Conservation (phyloP, 2,329 filamentous ascomycete species). For the Fusarium sp. region DNA sequence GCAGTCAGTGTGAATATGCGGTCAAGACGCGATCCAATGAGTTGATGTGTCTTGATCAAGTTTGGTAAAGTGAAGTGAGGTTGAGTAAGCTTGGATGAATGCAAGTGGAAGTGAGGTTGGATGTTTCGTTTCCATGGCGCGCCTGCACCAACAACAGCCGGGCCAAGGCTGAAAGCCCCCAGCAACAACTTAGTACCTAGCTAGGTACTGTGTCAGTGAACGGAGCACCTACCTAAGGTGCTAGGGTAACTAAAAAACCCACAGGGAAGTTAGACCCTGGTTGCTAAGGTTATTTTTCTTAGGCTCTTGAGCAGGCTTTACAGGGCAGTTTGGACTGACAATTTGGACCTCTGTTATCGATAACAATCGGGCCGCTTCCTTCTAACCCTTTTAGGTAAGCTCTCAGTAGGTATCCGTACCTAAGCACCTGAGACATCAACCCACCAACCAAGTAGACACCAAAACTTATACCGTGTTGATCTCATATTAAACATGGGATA, state of each 20-base stretch:
- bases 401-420: too few relatives aligned
- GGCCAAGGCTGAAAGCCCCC: conserved; percentile 26
- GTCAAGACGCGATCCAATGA: conserved; percentile 29
- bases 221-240: too few relatives aligned
- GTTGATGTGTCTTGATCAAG: conserved; percentile 4
- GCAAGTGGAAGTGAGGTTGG: background rate
- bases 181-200: conserved; percentile 11
- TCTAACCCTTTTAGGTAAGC: conserved; percentile 22
- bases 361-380: conserved; percentile 24
- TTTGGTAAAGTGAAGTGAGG: conserved; percentile 13
- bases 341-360: conserved; percentile 28
- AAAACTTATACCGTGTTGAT: conserved; percentile 6
- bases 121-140: conserved; percentile 30
- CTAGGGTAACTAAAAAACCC: background rate
- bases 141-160: conserved; percentile 17
- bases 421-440: conserved; percentile 7
- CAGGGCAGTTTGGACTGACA: background rate
- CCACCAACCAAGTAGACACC: conserved; percentile 15
- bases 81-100: too few relatives aligned
- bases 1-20: conserved; percentile 17
- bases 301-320: background rate
- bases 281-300: conserved; percentile 8
- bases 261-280: conserved; percentile 3
- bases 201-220: too few relatives aligned
- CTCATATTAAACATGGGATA: background rate